Base-by-base conservation (phyloP, 257 asterid genomes). In the Eucommia ulmoides region DNA sequence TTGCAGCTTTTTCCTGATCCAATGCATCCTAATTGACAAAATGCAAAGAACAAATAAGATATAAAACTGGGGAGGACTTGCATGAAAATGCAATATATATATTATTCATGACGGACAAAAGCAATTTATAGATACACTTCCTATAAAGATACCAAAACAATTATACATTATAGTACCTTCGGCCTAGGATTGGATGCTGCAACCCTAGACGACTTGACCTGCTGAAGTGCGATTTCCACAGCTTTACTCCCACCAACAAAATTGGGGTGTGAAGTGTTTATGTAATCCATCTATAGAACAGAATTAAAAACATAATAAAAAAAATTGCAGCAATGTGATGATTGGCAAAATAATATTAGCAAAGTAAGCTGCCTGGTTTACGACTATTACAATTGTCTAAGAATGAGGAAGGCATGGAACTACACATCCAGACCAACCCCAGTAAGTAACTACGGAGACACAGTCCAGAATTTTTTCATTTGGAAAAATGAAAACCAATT, bases 241-340 rank as follows among this genome's bases (percentile, higher is more conserved):
- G 97, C 97, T 75, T 79, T 84, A 68, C 77, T 77, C 53, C 97
- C 97, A 49, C 97, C 95, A 65, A 88, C 45, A 59, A 88, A 88
- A 78, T 77, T 78, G 53, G 92, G 80, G 70, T 88, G 88, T 52
- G 97, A 88, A 46, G 97, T 88, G 66, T 88, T 88, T 60, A 88
- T 75, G 74, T 75, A 88, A 68, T 88, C 94, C 87, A 81, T 84
- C 97, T 88, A 60, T 62, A 60, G 38, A 51, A 69, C 48, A 42
- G 20, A 42, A 1, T 10, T 42, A 16, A 2, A 21, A 4, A 29
- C 12, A 5, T 29, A 29, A 5, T 12, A 29, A 29, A 29, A 29
- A 29, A 42, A 42, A 42, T 18, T 42, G 20, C 19, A 42, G 19
- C 21, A 42, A 42, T 42, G 6, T 42, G 19, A 42, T 2, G 20